Evolutionary conservation across 345 rosid species (phyloP), one percentile per base, ranked within the genome.

Genomic region (Eucalyptus victrix): DNA sequence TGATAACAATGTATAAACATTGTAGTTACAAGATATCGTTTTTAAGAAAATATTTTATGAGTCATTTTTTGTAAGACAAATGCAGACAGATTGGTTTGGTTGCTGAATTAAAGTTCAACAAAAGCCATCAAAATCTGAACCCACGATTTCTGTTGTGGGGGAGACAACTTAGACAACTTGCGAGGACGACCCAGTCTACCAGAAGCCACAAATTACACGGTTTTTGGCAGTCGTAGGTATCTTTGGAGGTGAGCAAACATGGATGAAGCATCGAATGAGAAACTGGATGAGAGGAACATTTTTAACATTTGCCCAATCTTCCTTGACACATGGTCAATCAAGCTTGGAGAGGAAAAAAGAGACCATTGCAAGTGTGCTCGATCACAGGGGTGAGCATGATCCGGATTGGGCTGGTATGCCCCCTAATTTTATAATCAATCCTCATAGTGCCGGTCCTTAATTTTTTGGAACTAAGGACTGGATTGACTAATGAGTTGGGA

Each of bases 401-500:
- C 5, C 4, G 5, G 1, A 47, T 47, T 47, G 49, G 14, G 14
- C 2, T 2, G 14, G 5, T 12, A 1, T 49, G 14, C 2, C 14
- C 4, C 14, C 14, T 49, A 49, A 49, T 49, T 0, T 49, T 49
- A 49, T 5, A 49, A 49, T 3, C 0, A 49, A 49, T 1, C 0
- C 17, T 6, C 18, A 49, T 0, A 2, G 49, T 14, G 17, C 51
- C 5, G 1, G 17, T 49, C 3, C 16, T 49, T 49, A 49, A 49
- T 14, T 49, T 49, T 49, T 49, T 49, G 51, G 2, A 49, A 49
- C 2, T 1, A 2, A 49, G 6, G 51, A 4, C 5, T 1, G 4
- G 1, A 47, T 1, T 1, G 5, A 47, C 1, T 2, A 47, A 47
- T 47, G 8, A n/a, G n/a, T n/a, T n/a, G n/a, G n/a, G n/a, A n/a